Base-by-base conservation (phyloP, 2,329 filamentous ascomycete species). In the Furcasterigmium furcatum region DNA sequence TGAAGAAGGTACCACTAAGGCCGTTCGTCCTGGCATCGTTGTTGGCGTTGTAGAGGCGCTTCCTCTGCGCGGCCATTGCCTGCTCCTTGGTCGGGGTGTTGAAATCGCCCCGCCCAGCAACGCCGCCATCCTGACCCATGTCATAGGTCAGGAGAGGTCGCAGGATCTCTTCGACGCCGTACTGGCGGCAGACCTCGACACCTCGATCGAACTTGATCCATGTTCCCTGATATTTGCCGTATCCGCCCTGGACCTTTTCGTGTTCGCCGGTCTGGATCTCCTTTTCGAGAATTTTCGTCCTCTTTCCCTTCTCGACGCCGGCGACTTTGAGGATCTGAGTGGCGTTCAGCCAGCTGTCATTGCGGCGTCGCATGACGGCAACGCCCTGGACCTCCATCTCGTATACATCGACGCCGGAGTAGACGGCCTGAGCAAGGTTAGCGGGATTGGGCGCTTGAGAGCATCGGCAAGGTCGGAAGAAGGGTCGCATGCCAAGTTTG, bases 21-120 rank as follows among this genome's bases (percentile, higher is more conserved):
- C 79, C 82, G 56, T 81, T 82, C 12, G 76, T 70, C 41, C 90
- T 79, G 41, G 77, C 82, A 47, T 95, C 89, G 44, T 81, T 74
- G 38, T 77, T 80, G 40, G 81, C 77, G 54, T 87, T 95, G 68
- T 96, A 97, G 67, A 96, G 82, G 53, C 92, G 82, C 66, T 99
- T 97, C 55, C 94, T 76, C 67, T 91, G 87, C 5, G 92, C 92
- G 10, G 94, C 94, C 91, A 97, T 96, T 49, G 94, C 94, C 67
- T 97, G 94, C 67, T 97, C 94, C 67, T 99, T 99, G 30, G 94
- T 99, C 0, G 94, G 94, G 1, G 94, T 97, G 58, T 97, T 92
- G 56, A 96, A 79, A 54, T 85, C 82, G 39, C 87, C 88, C 39
- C 84, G 81, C 46, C 86, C 85, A 5, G 86, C 81, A 42, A 82